Percentiles rank a stretch among this genome's conserved stretches.
Evolutionary conservation across 2,329 filamentous ascomycete species (phyloP).

Genomic region (Fusarium buxicola): DNA sequence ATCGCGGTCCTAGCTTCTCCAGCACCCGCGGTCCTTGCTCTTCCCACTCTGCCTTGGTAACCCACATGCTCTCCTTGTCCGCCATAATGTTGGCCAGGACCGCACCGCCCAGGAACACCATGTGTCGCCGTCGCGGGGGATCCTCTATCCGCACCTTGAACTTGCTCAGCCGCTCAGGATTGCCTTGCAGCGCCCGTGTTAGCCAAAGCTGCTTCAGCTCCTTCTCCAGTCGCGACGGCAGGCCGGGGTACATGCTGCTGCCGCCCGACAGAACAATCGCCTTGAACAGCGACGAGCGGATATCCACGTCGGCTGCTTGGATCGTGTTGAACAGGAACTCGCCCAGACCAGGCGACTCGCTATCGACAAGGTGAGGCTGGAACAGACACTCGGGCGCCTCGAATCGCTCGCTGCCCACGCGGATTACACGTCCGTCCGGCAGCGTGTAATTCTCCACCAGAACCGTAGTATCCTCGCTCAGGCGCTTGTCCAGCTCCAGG

Average conservation of each 20-base stretch:
- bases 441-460: conserved; percentile 98
- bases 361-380: conserved; percentile 97
- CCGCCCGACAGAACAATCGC: conserved; percentile 96
- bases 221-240: conserved; percentile 95
- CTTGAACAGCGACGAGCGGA: conserved; percentile 93
- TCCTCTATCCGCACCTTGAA: conserved; percentile 99
- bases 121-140: conserved; percentile 93
- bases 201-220: conserved; percentile 99
- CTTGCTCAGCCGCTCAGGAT: conserved; percentile 95
- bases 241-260: conserved; percentile 98
- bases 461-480: conserved; percentile 97
- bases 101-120: conserved; percentile 98
- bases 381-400: conserved; percentile 98
- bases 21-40: conserved; percentile 87
- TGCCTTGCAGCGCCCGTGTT: conserved; percentile 87
- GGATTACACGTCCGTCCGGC: conserved; percentile 94
- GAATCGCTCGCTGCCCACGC: conserved; percentile 96
- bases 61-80: conserved; percentile 99
- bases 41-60: conserved; percentile 95
- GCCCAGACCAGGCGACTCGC: conserved; percentile 95
- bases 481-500: conserved; percentile 92
- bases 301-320: conserved; percentile 93
- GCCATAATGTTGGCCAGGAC: conserved; percentile 99
- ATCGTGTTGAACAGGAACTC: conserved; percentile 99
- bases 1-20: conserved; percentile 94